Base-by-base conservation (phyloP, 1,284 basidiomycete species). In the Tremellales sp. region DNA sequence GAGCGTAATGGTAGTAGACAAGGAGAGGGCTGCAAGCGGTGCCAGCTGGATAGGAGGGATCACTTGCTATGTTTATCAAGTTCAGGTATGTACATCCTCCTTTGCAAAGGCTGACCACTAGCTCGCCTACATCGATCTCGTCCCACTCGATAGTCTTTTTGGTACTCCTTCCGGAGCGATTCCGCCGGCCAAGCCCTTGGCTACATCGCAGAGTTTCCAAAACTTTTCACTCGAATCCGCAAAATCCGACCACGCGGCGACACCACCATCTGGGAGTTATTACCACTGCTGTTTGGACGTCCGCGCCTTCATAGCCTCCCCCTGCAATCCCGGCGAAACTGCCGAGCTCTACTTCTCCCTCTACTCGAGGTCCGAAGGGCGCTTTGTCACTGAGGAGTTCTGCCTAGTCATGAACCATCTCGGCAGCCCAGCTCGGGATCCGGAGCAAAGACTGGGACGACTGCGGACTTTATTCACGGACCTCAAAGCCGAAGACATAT, bases 381-480 rank as follows among this genome's bases (percentile, higher is more conserved):
- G 87, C 33, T 97, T 95, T 70, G 80, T 97, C 37, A 94, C 91
- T 0, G 94, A 98, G 70, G 94, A 97, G 19, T 95, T 86, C 65
- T 93, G 87, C 63, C 83, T 84, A 16, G 75, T 94, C 31, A 79
- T 97, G 24, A 93, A 94, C 68, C 88, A 93, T 72, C 87, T 92
- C 51, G 93, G 93, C 8, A 85, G 86, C 21, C 81, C 88, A 9
- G 82, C 85, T 5, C 80, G 85, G 7, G 83, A 92, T 60, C 81
- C 83, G 1, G 66, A 70, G 45, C 54, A 60, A 10, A 56, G 68
- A 4, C 39, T 74, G 3, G 68, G 70, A 14, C 80, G 80, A 35
- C 83, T 90, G 24, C 82, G 86, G 36, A 90, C 91, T 0, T 76
- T 97, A 14, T 98, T 97, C 72, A 85, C 81, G 6, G 92, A 97